Percentiles rank a stretch among this genome's conserved stretches.
These are phyloP conservation scores for Stephania japonica DNA, from an alignment of 164 flowering plant species.

Conservation along the genomic window DNA sequence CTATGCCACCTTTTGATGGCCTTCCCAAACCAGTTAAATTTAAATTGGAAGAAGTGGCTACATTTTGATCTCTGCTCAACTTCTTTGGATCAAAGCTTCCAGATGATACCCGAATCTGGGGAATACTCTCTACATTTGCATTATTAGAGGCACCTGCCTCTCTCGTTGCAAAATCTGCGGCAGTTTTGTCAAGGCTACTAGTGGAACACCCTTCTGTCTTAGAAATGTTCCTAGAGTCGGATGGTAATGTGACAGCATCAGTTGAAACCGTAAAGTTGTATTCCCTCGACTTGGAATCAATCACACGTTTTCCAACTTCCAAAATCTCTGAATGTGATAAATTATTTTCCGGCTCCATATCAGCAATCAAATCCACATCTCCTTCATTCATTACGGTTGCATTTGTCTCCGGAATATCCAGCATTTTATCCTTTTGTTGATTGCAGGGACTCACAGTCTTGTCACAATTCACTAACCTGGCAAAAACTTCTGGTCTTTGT, in stretches of 20 bases:
- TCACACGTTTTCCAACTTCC: constrained; percentile 21
- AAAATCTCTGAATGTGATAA: constrained; percentile 7
- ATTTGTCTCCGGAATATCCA: constrained; percentile 26
- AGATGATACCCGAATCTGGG: constrained; percentile 17
- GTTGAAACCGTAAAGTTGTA: constrained; percentile 7
- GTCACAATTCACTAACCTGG: constrained; percentile 19
- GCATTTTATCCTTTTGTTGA: constrained; percentile 18
- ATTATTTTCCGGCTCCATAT: constrained; percentile 17
- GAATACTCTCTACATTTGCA: constrained; percentile 15
- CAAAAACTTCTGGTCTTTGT: constrained; percentile 21
- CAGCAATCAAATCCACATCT: constrained; percentile 14
- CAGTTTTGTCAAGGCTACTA: constrained; percentile 17
- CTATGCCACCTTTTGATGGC: constrained; percentile 24
- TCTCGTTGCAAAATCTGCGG: constrained; percentile 11
- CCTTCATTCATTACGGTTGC: constrained; percentile 28
- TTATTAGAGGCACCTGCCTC: constrained; percentile 17
- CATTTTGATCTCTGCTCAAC: constrained; percentile 29
- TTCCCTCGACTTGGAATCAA: constrained; percentile 7
- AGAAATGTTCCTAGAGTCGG: constrained; percentile 8
- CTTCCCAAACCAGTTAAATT: constrained; percentile 24
- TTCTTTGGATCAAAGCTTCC: constrained; percentile 21
- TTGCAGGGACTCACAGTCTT: constrained; percentile 28
- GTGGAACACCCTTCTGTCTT: constrained; percentile 10
- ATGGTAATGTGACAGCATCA: constrained; percentile 2
- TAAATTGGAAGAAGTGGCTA: constrained; percentile 19